A percentile compares a stretch with the other conserved stretches of the same genome.
These are phyloP conservation scores for Ogataea trehalophila DNA, from an alignment of 805 yeast genomes.

Conservation along the genomic window DNA sequence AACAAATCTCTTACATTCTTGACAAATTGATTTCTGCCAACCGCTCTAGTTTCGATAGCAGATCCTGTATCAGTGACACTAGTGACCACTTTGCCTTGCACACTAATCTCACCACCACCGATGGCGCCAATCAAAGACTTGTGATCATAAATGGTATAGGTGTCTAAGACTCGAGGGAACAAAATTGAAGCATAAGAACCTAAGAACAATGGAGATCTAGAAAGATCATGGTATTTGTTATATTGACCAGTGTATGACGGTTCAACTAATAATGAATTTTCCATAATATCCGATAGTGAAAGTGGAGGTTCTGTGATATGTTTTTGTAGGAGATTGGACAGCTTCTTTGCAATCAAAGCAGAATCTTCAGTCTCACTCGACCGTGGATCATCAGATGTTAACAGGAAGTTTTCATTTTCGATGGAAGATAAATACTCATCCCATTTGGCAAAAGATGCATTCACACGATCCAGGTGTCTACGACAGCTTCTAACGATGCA, in stretches of 20 bases:
- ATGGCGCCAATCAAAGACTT: constrained; percentile 50
- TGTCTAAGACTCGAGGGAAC: constrained; percentile 53
- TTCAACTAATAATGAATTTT: constrained; percentile 57
- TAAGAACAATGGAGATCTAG: constrained; percentile 51
- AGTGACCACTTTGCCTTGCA: too few relatives aligned
- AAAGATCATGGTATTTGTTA: constrained; percentile 36
- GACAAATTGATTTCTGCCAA: constrained; percentile 43
- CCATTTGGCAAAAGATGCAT: constrained; percentile 80
- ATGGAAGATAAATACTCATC: constrained; percentile 56
- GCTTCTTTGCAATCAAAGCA: constrained; percentile 7
- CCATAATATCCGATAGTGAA: constrained; percentile 53
- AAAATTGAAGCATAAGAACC: constrained; percentile 65
- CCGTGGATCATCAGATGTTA: constrained; percentile 8
- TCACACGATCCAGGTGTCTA: constrained; percentile 59
- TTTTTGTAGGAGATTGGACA: constrained; percentile 39
- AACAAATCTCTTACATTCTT: constrained; percentile 58
- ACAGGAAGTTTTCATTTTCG: constrained; percentile 35
- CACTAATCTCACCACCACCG: constrained; percentile 30
- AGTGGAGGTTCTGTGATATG: constrained; percentile 39
- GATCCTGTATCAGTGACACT: background rate
- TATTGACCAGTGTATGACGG: constrained; percentile 49
- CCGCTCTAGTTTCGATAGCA: constrained; percentile 4
- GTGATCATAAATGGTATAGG: constrained; percentile 53
- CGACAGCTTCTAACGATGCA: constrained; percentile 48
- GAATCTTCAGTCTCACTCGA: constrained; percentile 4